Evolutionary conservation across 2,329 filamentous ascomycete genomes (phyloP).

Genomic region (Raffaelea arxii): DNA sequence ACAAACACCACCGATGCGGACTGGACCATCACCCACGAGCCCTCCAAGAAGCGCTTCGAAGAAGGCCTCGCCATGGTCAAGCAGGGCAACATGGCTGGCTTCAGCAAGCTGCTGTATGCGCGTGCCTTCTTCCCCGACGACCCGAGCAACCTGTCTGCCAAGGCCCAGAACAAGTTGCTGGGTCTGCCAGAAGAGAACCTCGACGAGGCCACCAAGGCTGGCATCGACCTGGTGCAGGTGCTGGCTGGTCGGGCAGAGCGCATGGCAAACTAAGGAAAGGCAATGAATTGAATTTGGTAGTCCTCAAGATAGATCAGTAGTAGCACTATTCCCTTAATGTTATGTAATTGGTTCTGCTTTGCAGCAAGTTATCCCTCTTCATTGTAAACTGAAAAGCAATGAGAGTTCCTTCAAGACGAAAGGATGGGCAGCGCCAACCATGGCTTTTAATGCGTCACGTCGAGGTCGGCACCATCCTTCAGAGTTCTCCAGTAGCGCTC

Average conservation of each 20-base stretch:
- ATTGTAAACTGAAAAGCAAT: too few relatives aligned
- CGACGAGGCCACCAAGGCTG: slow-evolving; percentile 11
- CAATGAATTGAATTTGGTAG: too few relatives aligned
- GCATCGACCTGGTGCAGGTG: slow-evolving; percentile 8
- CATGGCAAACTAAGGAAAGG: too few relatives aligned
- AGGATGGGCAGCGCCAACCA: too few relatives aligned
- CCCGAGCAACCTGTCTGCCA: slow-evolving; percentile 19
- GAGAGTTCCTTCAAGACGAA: too few relatives aligned
- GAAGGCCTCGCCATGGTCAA: slow-evolving; percentile 34
- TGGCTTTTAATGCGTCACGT: too few relatives aligned
- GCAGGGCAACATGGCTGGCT: slow-evolving; percentile 29
- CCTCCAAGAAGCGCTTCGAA: slow-evolving; percentile 33
- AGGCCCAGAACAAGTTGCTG: slow-evolving; percentile 2
- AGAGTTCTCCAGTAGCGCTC: neutral
- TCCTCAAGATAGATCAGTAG: too few relatives aligned
- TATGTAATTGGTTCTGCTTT: too few relatives aligned
- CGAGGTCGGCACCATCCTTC: too few relatives aligned
- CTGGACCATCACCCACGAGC: slow-evolving; percentile 45
- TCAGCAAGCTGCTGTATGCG: slow-evolving; percentile 38
- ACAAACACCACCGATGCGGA: slow-evolving; percentile 44
- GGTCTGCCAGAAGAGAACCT: slow-evolving; percentile 12
- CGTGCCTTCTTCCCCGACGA: slow-evolving; percentile 40
- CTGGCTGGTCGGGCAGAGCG: too few relatives aligned
- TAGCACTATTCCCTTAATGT: too few relatives aligned
- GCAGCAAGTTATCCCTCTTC: too few relatives aligned